Percentiles rank a stretch among this genome's conserved stretches.
Evolutionary conservation across 2,329 filamentous ascomycete species (phyloP).

Genomic region (Penicillium occitanis): DNA sequence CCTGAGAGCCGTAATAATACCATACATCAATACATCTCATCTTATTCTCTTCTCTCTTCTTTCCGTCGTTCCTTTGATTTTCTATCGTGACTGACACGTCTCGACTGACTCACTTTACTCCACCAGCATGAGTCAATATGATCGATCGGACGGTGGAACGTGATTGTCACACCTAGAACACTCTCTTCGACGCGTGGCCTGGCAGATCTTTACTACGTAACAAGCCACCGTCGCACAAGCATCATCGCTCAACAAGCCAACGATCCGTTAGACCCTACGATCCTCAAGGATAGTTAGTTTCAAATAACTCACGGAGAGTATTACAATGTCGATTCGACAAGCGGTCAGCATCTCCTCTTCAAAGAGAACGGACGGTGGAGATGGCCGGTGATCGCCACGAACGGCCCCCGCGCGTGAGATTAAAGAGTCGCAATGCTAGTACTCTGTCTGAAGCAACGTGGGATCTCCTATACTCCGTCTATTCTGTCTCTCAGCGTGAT

Average conservation of each 20-base stretch:
- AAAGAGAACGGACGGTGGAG: not conserved
- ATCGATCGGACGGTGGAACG: not conserved
- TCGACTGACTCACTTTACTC: not conserved
- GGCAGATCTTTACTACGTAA: not conserved
- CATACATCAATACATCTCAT: slow-evolving; percentile 5
- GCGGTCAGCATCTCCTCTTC: not conserved
- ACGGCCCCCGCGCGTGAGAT: slow-evolving; percentile 8
- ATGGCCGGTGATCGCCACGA: slow-evolving; percentile 10
- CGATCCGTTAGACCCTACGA: not conserved
- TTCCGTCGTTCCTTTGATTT: not conserved
- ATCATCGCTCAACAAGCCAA: not conserved
- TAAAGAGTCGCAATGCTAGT: not conserved
- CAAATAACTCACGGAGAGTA: not conserved
- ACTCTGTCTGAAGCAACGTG: slow-evolving; percentile 1
- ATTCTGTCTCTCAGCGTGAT: not conserved
- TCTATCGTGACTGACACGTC: not conserved
- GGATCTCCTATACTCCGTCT: not conserved
- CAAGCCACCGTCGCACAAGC: not conserved
- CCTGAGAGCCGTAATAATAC: slow-evolving; percentile 8
- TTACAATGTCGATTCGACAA: not conserved
- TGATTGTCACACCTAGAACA: not conserved
- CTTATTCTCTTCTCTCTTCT: not conserved
- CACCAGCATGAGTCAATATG: not conserved
- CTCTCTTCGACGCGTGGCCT: not conserved
- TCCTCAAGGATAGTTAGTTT: not conserved